Evolutionary conservation across 2,329 filamentous ascomycete species (phyloP).

Genomic region (Dactylellina leptospora): DNA sequence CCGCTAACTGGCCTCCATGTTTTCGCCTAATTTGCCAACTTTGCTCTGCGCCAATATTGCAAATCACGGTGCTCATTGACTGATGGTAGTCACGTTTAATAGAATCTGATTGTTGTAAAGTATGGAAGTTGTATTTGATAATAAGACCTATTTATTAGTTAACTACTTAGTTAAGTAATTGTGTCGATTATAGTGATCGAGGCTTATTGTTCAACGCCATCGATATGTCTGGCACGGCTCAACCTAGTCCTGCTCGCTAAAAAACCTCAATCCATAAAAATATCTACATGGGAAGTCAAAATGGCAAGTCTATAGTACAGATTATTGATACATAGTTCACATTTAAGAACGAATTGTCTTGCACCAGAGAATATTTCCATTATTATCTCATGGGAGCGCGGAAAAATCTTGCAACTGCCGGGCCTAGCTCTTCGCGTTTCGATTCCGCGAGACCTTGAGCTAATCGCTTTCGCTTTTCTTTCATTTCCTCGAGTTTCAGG

Average conservation of each 20-base stretch:
- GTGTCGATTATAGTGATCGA: no score
- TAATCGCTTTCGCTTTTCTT: slow-evolving; percentile 74
- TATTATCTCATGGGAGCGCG: slow-evolving; percentile 59
- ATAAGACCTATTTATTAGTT: no score
- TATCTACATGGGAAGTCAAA: neutral
- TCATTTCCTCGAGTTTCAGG: slow-evolving; percentile 82
- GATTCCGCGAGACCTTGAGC: slow-evolving; percentile 64
- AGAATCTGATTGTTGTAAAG: no score
- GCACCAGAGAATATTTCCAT: no score
- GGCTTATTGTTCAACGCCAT: slow-evolving; percentile 7
- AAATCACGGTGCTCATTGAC: no score
- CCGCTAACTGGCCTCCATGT: slow-evolving; percentile 22
- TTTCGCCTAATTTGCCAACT: slow-evolving; percentile 15
- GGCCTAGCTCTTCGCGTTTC: slow-evolving; percentile 79
- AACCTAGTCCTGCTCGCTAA: no score
- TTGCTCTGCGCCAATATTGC: slow-evolving; percentile 31
- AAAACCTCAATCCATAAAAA: no score
- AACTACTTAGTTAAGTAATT: no score
- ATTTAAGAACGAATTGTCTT: no score
- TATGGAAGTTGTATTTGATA: no score
- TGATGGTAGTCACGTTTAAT: no score
- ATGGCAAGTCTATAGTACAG: slow-evolving; percentile 21
- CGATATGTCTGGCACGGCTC: no score
- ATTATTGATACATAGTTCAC: slow-evolving; percentile 34
- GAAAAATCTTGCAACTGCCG: slow-evolving; percentile 84